Base-by-base conservation (phyloP, 2,329 filamentous ascomycete species). In the Simplicillium sp. region DNA sequence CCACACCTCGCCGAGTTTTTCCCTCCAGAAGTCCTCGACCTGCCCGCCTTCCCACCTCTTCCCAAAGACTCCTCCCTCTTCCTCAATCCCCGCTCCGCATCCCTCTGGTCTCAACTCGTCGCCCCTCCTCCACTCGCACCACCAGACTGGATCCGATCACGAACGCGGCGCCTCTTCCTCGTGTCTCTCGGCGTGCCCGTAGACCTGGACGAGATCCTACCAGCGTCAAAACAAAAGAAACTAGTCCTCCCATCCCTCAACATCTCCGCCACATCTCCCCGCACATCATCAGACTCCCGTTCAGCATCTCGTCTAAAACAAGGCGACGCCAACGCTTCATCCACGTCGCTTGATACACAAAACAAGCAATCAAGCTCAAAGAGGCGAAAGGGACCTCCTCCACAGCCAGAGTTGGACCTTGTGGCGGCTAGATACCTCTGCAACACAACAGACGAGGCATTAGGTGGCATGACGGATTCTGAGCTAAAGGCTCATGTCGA, bases 221-320 rank as follows among this genome's bases (percentile, higher is more conserved):
- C 92, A 1, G 89, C 90, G 0, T 94, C 87, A 11, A 97, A 97
- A 62, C 92, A 98, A 60, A 97, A 97, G 73, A 97, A 97, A 59
- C 80, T 98, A 14, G 76, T 98, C 4, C 74, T 98, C 2, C 92
- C 92, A 0, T 95, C 89, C 6, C 81, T 92, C 14, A 94, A 87
- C 28, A 78, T 89, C 29, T 72, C 64, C 38, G 72, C 62, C 45
- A 71, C 59, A 39, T 82, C 67, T 18, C 71, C 68, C 29, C 67
- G 75, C 33, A 71, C 66, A 14, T 80, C 77, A 3, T 66, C 65
- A 18, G 75, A 80, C 44, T 70, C 68, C 5, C 67, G 71, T 16
- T 69, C 68, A 11, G 55, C 65, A 2, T 70, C 68, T 12, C 65
- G 64, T 29, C 46, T 71, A 38, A 63, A 67, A 38, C 68, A 71